Base-by-base conservation (phyloP, 352 stramenopile genomes). In the Phytopythium kandeliae region DNA sequence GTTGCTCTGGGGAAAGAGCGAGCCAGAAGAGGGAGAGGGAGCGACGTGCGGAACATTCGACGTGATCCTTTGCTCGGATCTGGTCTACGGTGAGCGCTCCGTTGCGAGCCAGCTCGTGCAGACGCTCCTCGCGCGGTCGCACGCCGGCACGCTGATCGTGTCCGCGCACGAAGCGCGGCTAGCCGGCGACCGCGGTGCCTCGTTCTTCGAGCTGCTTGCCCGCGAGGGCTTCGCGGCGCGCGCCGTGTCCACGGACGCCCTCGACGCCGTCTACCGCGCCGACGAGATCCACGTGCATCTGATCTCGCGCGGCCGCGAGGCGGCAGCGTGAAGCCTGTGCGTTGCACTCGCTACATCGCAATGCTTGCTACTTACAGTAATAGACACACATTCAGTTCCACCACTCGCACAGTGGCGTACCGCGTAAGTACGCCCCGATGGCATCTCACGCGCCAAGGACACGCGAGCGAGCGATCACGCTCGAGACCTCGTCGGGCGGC, bases 81-180 rank as follows among this genome's bases (percentile, higher is more conserved):
- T 84, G 50, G 63, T 84, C 16, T 84, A 84, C 51, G 72, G 69
- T 28, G 63, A 84, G 49, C 63, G 34, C 28, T 58, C 71, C 21
- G 69, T 78, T 56, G 67, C 72, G 36, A 46, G 59, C 9, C 65
- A 69, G 49, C 49, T 84, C 34, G 62, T 78, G 54, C 31, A 60
- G 55, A 79, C 72, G 37, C 79, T 84, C 21, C 38, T 51, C 25
- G 28, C 57, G 8, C 48, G 80, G 6, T 67, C 67, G 1, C 64
- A 81, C 31, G 22, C 59, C 11, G 44, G 59, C 2, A 77, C 72
- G 3, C 38, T 78, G 7, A 48, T 81, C 17, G 46, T 84, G 44
- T 81, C 68, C 26, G 61, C 67, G 2, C 65, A 84, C 45, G 72
- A 84, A 63, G 72, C 72, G 46, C 65, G 72, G n/a, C 73, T 77